A percentile compares a stretch with the other conserved stretches of the same genome.
Evolutionary conservation across 768 basidiomycete species (phyloP).

Genomic region (Lactarius hatsudake): DNA sequence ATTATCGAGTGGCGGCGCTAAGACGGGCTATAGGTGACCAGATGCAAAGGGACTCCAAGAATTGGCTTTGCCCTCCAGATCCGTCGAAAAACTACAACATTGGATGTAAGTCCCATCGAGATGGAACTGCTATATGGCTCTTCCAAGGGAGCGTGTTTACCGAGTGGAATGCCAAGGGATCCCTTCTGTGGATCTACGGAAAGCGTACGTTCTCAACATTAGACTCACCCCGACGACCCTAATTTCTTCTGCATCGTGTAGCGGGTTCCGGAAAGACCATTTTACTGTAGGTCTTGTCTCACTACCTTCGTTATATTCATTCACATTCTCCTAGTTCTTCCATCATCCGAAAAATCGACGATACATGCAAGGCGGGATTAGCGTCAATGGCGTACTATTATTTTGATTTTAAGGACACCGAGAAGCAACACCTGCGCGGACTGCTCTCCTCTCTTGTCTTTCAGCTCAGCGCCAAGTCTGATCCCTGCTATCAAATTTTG

Average conservation of each 20-base stretch:
- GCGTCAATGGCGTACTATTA: slow-evolving; percentile 10
- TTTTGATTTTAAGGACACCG: slow-evolving; percentile 8
- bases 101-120: background rate
- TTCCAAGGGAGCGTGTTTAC: background rate
- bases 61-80: slow-evolving; percentile 15
- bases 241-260: background rate
- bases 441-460: slow-evolving; percentile 4
- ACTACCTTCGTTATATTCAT: background rate
- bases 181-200: slow-evolving; percentile 7
- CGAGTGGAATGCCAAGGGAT: background rate
- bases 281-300: background rate
- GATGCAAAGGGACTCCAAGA: background rate
- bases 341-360: background rate
- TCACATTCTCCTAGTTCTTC: background rate
- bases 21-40: background rate
- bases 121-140: slow-evolving; percentile 4
- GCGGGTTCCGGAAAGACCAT: slow-evolving; percentile 13
- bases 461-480: slow-evolving; percentile 4
- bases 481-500: background rate
- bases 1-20: background rate
- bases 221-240: background rate
- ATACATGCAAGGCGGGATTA: background rate
- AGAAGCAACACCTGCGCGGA: slow-evolving; percentile 1
- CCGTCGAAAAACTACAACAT: slow-evolving; percentile 10
- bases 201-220: background rate